These are phyloP conservation scores for Suhomyces kilbournensis DNA, from an alignment of 805 yeast genomes.

Conservation along the genomic window DNA sequence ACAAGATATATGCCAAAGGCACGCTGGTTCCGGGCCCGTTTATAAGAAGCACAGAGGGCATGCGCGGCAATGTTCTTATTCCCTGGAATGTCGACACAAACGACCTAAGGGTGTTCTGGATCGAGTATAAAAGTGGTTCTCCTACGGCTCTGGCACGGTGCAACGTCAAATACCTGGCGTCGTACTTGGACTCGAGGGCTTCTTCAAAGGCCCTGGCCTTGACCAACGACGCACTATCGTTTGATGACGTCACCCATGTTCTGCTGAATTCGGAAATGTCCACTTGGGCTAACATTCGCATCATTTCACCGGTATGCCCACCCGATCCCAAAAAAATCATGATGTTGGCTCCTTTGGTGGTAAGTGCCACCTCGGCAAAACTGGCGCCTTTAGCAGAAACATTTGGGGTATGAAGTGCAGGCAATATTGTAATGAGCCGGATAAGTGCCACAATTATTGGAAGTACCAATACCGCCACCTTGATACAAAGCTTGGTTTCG, in stretches of 20 bases:
- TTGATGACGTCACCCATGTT: conserved; percentile 46
- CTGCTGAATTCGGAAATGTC: conserved; percentile 23
- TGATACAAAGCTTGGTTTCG: conserved; percentile 17
- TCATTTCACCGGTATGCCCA: conserved; percentile 95
- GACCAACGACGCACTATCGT: conserved; percentile 48
- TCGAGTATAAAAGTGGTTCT: conserved; percentile 47
- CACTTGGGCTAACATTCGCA: conserved; percentile 55
- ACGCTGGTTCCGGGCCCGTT: conserved; percentile 87
- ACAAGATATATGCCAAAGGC: conserved; percentile 61
- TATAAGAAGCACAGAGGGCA: conserved; percentile 47
- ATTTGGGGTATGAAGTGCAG: conserved; percentile 9
- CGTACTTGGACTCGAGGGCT: conserved; percentile 10
- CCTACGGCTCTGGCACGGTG: conserved; percentile 63
- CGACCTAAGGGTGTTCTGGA: conserved; percentile 43
- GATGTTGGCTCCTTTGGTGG: conserved; percentile 20
- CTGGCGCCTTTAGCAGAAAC: not conserved
- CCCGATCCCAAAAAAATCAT: conserved; percentile 89
- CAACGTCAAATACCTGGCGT: conserved; percentile 27
- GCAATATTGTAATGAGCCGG: conserved; percentile 24
- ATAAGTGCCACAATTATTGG: conserved; percentile 21
- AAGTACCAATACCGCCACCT: conserved; percentile 13
- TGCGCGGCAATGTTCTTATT: conserved; percentile 24
- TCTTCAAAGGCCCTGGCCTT: conserved; percentile 39
- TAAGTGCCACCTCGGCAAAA: conserved; percentile 2
- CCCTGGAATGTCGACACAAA: conserved; percentile 23